Evolutionary conservation across 768 basidiomycete species (phyloP), one percentile per base, ranked within the genome.

Genomic region (Mycena latifolia): DNA sequence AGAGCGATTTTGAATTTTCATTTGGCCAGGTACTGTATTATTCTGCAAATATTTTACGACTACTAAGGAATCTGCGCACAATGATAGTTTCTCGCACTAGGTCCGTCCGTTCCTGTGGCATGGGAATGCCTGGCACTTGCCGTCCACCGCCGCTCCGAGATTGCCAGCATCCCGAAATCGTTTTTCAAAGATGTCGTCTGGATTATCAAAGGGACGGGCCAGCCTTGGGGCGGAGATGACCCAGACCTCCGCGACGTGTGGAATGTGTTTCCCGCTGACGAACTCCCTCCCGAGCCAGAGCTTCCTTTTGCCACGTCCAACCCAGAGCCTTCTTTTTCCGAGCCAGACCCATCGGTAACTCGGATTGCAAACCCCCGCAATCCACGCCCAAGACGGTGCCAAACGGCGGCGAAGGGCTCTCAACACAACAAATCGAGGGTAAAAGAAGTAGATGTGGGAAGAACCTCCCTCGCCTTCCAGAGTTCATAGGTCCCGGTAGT

Each of bases 51-150:
- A 20, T 47, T 39, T 39, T 14, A 39, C 37, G 12, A 15, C 27
- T 29, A n/a, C 20, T 7, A 28, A 39, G 1, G 2, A 29, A 15
- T 14, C 31, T 10, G 5, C 57, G 11, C 29, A 5, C 25, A n/a
- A n/a, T 22, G 29, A n/a, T 51, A 62, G 61, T 45, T 62, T 22
- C 61, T 62, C 5, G 61, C 61, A 20, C 28, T 62, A 4, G 35
- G 14, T 22, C 61, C 61, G 1, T 43, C 61, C 31, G 22, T 55
- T 47, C 53, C 45, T 17, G 53, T 55, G 3, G 52, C 39, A n/a
- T 55, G 28, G 61, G 15, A 62, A 55, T 62, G 61, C 20, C 2
- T 47, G 11, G 11, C 31, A 0, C 41, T 55, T 12, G 61, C 61
- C 20, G 27, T 62, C 28, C 24, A 25, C 8, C 43, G 24, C 33